phyloP scores from a whole-genome alignment of 805 yeast species.

The Zygoascus bituminiphila region DNA sequence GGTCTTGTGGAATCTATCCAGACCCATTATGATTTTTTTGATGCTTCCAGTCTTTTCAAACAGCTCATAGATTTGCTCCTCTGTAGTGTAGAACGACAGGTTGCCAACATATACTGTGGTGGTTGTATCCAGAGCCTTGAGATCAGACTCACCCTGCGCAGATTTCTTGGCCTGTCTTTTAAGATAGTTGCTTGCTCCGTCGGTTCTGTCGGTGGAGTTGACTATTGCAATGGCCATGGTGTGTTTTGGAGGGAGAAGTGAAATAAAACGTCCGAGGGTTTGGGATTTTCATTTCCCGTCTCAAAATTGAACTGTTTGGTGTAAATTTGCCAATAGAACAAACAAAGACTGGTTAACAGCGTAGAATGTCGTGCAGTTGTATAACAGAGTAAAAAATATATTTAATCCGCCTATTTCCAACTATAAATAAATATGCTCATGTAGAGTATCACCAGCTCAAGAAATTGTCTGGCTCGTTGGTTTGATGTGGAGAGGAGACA shows the following conservation, averaged over 20 bases:
- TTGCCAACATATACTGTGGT: conserved; percentile 88
- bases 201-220: conserved; percentile 32
- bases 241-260: background rate
- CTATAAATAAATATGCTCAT: too few relatives aligned
- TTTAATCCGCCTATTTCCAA: too few relatives aligned
- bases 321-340: too few relatives aligned
- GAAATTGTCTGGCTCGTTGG: too few relatives aligned
- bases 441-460: too few relatives aligned
- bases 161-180: conserved; percentile 26
- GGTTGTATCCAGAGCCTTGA: conserved; percentile 57
- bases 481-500: too few relatives aligned
- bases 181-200: conserved; percentile 28
- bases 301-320: too few relatives aligned
- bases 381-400: too few relatives aligned
- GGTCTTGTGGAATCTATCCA: conserved; percentile 80
- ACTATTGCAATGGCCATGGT: background rate
- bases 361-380: too few relatives aligned
- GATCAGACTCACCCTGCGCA: conserved; percentile 38
- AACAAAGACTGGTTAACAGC: background rate
- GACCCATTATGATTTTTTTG: conserved; percentile 82
- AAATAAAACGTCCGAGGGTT: too few relatives aligned
- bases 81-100: conserved; percentile 82
- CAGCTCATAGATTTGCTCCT: conserved; percentile 86
- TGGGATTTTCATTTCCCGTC: too few relatives aligned
- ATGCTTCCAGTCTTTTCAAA: conserved; percentile 52